These are phyloP conservation scores for Gastrodia elata DNA, from an alignment of 106 monocot species.

Conservation along the genomic window DNA sequence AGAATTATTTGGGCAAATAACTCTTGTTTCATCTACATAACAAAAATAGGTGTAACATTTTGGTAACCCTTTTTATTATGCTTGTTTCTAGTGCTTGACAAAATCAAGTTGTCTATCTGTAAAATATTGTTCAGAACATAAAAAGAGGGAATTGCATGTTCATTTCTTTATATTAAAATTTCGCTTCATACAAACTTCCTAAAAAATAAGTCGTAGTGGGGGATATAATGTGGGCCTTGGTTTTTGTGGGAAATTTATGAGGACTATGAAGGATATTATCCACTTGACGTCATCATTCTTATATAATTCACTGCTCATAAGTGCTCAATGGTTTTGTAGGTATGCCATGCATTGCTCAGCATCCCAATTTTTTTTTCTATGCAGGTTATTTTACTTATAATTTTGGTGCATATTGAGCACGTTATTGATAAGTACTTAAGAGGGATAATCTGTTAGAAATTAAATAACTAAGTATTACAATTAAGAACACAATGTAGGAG, in stretches of 20 bases:
- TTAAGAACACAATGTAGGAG: too few relatives aligned
- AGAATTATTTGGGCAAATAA: too few relatives aligned
- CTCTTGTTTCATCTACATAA: background rate
- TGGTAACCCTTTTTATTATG: background rate
- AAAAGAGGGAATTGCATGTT: background rate
- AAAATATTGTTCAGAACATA: background rate
- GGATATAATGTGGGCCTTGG: background rate
- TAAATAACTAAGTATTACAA: background rate
- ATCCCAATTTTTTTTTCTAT: background rate
- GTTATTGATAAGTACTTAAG: background rate
- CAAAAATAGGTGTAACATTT: background rate
- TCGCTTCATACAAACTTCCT: background rate
- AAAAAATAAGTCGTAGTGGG: background rate
- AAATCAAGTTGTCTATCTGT: background rate
- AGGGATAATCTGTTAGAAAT: background rate
- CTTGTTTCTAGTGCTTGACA: background rate
- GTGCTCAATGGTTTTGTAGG: background rate
- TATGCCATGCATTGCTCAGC: background rate
- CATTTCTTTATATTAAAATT: background rate
- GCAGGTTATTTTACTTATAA: background rate
- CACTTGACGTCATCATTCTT: background rate
- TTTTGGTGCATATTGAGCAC: background rate
- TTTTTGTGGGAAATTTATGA: background rate
- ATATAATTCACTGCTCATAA: background rate
- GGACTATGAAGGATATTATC: background rate